These are phyloP conservation scores for Raddia guianensis DNA, from an alignment of 176 grass and related monocot species.

Conservation along the genomic window DNA sequence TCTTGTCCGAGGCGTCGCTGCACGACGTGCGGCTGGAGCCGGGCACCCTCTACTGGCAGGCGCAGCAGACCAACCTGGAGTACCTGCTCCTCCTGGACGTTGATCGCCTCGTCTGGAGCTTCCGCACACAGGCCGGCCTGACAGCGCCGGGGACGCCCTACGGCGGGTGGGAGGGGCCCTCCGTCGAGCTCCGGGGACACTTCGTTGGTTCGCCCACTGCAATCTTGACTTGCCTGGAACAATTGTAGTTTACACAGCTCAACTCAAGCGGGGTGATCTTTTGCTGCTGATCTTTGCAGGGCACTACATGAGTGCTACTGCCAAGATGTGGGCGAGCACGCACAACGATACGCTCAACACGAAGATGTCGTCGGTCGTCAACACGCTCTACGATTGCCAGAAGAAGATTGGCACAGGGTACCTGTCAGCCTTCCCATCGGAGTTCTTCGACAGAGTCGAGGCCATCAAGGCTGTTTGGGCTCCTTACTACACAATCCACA, in stretches of 20 bases:
- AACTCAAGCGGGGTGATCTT: conserved; percentile 13
- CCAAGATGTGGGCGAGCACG: conserved; percentile 91
- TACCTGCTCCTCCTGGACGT: conserved; percentile 78
- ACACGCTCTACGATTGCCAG: conserved; percentile 71
- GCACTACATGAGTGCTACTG: conserved; percentile 87
- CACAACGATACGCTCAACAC: conserved; percentile 66
- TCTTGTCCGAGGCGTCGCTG: conserved; percentile 67
- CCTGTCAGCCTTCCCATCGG: conserved; percentile 81
- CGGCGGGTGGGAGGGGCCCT: conserved; percentile 72
- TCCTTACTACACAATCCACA: conserved; percentile 97
- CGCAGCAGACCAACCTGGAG: conserved; percentile 86
- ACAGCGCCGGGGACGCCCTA: conserved; percentile 54
- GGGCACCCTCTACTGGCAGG: conserved; percentile 56
- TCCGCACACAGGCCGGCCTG: conserved; percentile 62
- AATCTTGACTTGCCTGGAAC: neutral
- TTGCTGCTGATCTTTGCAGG: conserved; percentile 52
- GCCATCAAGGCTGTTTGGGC: conserved; percentile 78
- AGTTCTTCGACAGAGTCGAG: conserved; percentile 87
- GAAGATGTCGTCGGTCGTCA: conserved; percentile 65
- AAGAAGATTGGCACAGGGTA: conserved; percentile 87
- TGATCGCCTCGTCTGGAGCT: conserved; percentile 75
- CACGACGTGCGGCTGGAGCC: conserved; percentile 67
- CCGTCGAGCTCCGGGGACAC: conserved; percentile 69
- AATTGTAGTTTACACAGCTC: neutral
- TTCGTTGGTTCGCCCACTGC: conserved; percentile 58